phyloP scores from a whole-genome alignment of 768 basidiomycete genomes.

The Boletus reticuloceps region DNA sequence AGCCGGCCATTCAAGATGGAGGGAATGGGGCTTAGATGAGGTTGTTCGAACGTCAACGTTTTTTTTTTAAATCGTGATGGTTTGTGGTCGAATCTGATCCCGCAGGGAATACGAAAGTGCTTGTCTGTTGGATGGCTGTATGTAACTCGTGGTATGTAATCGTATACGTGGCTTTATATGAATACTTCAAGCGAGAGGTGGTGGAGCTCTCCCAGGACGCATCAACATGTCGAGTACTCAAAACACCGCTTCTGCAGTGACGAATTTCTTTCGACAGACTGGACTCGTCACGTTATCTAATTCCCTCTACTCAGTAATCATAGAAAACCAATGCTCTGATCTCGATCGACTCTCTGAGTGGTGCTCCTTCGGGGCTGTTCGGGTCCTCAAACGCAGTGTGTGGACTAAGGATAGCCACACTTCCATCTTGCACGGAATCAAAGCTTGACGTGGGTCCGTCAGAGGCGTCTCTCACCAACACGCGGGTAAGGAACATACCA shows the following conservation, averaged over 20 bases:
- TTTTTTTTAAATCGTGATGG: neutral
- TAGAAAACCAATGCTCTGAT: slow-evolving; percentile 37
- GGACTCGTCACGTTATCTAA: too few relatives aligned
- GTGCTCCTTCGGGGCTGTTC: slow-evolving; percentile 28
- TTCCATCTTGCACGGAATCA: slow-evolving; percentile 35
- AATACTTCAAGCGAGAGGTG: too few relatives aligned
- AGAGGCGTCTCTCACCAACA: neutral
- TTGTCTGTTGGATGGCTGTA: too few relatives aligned
- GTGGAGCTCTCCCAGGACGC: too few relatives aligned
- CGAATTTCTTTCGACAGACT: too few relatives aligned
- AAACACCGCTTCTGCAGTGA: too few relatives aligned
- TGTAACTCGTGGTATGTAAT: too few relatives aligned
- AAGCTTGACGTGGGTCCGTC: slow-evolving; percentile 21
- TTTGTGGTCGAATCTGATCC: neutral
- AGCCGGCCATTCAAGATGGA: neutral
- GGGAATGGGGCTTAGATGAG: neutral
- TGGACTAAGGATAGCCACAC: slow-evolving; percentile 30
- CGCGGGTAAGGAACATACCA: slow-evolving; percentile 32
- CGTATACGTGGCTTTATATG: too few relatives aligned
- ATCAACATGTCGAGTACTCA: too few relatives aligned
- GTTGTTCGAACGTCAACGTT: neutral
- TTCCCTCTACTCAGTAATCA: slow-evolving; percentile 2
- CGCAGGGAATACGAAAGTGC: neutral
- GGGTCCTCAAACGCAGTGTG: slow-evolving; percentile 37
- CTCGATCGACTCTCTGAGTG: slow-evolving; percentile 35